Evolutionary conservation across 257 asterid genomes (phyloP).

Genomic region (Gentiana dahurica): DNA sequence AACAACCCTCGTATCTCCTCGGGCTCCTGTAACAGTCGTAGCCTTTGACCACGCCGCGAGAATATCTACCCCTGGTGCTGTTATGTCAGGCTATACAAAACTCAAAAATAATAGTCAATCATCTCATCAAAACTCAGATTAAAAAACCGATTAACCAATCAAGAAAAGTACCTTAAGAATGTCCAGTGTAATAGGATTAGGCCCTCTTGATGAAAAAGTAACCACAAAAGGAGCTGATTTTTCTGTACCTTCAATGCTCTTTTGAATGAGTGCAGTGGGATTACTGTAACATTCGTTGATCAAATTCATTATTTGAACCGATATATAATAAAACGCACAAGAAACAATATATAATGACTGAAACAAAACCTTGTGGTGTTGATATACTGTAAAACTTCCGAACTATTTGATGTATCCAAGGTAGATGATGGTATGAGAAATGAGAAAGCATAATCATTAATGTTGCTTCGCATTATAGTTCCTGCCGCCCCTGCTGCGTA

Average conservation of each 20-base stretch:
- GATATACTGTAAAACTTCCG: neutral
- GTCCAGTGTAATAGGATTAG: slow-evolving; percentile 35
- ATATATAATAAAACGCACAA: neutral
- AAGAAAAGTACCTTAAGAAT: slow-evolving; percentile 51
- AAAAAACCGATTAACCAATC: neutral
- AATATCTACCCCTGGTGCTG: slow-evolving; percentile 60
- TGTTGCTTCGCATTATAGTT: slow-evolving; percentile 28
- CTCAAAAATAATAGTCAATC: neutral
- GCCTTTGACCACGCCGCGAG: slow-evolving; percentile 56
- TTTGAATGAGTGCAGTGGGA: slow-evolving; percentile 32
- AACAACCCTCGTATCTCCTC: slow-evolving; percentile 20
- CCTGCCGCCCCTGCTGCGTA: slow-evolving; percentile 35
- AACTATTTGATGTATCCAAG: slow-evolving; percentile 25
- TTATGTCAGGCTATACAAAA: slow-evolving; percentile 35
- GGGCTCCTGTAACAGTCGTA: slow-evolving; percentile 22
- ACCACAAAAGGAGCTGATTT: slow-evolving; percentile 64
- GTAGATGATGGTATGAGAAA: slow-evolving; percentile 40
- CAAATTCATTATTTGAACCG: neutral
- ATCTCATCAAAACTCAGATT: neutral
- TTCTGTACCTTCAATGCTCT: slow-evolving; percentile 13
- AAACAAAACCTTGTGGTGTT: neutral
- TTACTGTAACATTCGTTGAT: slow-evolving; percentile 15
- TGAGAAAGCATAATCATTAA: slow-evolving; percentile 30
- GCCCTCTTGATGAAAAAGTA: slow-evolving; percentile 63
- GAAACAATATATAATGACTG: neutral